Evolutionary conservation across 176 grass and related monocot genomes (phyloP), one percentile per base, ranked within the genome.

Genomic region (Chloris gayana): DNA sequence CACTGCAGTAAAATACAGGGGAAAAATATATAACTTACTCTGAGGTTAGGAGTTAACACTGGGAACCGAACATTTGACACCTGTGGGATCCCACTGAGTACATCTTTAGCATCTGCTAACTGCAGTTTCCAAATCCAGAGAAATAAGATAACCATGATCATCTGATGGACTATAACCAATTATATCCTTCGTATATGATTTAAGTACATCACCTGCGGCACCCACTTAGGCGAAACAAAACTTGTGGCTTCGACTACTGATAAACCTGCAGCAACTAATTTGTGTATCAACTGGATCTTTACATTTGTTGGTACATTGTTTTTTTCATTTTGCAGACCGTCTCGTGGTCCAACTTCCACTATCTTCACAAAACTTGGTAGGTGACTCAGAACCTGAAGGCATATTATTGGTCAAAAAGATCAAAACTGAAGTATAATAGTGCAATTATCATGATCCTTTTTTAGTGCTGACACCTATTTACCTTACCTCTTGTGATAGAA

Each of bases 141-240:
- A 34, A 51, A 50, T 60, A n/a, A 77, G 62, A 75, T 1, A 2
- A 19, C 4, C 22, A 47, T 49, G 60, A 7, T 22, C 41, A 47
- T 35, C 8, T 19, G 8, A 70, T 62, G 41, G 37, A 63, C 11
- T 3, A 14, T 35, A 35, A 35, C 34, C 34, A 35, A 5, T 35
- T 35, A 27, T 24, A 8, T 49, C 14, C 61, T 69, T 70, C 4
- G 64, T 32, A 9, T 34, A 4, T 22, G 18, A 21, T 70, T 29
- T 69, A 54, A 25, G 44, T 66, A 37, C 26, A 65, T 81, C 85
- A 98, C 95, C 95, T 98, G 95, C 3, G 92, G 95, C 44, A 98
- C 84, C 95, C 95, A 94, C 91, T 93, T 98, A 66, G 90, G 92
- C 31, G 95, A 98, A 64, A 98, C 95, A 85, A 98, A 98, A 89